These are phyloP conservation scores for Cutaneotrichosporon cavernicola DNA, from an alignment of 1,284 basidiomycete genomes.

Conservation along the genomic window DNA sequence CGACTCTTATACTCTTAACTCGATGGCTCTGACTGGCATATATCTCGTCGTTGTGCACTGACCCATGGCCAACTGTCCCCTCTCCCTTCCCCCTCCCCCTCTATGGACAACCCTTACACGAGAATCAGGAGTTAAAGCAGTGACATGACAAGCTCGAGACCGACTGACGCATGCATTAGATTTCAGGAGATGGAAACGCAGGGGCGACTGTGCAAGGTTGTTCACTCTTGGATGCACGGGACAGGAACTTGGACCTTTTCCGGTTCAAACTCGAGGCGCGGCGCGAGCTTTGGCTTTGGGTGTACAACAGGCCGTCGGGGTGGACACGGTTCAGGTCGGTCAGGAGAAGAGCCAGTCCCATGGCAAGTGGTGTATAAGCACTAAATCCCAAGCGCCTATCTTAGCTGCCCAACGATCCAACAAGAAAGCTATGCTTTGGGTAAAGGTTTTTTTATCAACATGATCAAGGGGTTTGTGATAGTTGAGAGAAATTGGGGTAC, in stretches of 20 bases:
- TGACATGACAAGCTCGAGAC: background rate
- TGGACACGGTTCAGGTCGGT: too few species aligned
- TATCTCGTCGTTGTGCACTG: background rate
- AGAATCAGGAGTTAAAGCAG: conserved; percentile 1
- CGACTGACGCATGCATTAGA: background rate
- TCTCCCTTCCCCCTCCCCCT: background rate
- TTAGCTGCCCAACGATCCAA: too few species aligned
- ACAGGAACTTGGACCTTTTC: background rate
- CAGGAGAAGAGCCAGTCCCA: too few species aligned
- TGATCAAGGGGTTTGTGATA: background rate
- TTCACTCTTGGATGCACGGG: background rate
- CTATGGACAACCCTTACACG: too few species aligned
- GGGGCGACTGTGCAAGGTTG: conserved; percentile 1
- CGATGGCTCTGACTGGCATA: background rate
- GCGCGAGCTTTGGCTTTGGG: too few species aligned
- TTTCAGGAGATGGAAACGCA: background rate
- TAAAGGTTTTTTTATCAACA: too few species aligned
- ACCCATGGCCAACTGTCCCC: background rate
- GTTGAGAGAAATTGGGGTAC: background rate
- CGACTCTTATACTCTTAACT: background rate
- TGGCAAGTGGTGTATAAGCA: too few species aligned
- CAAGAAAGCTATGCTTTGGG: too few species aligned
- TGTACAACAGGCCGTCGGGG: too few species aligned
- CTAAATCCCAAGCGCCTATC: too few species aligned
- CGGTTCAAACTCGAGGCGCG: background rate